phyloP scores from a whole-genome alignment of 495 filamentous ascomycete genomes.

The Rhypophila decipiens region DNA sequence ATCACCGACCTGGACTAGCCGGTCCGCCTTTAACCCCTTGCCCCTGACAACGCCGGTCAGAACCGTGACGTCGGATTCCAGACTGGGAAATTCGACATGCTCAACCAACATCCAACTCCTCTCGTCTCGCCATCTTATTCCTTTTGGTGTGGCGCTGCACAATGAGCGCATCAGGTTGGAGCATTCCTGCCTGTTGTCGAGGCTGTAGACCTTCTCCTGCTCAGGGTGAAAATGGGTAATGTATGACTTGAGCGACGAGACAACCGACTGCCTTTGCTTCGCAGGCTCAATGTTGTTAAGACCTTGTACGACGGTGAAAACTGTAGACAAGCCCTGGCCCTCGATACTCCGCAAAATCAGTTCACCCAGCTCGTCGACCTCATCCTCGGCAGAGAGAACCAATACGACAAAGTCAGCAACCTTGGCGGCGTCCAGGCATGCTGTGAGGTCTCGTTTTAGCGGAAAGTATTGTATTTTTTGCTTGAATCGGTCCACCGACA shows the following conservation, averaged over 20 bases:
- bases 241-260: slow-evolving; percentile 77
- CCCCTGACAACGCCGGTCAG: slow-evolving; percentile 87
- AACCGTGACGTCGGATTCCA: slow-evolving; percentile 50
- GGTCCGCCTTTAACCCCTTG: slow-evolving; percentile 78
- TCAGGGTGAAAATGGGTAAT: slow-evolving; percentile 89
- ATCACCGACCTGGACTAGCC: slow-evolving; percentile 84
- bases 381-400: slow-evolving; percentile 68
- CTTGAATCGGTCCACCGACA: slow-evolving; percentile 82
- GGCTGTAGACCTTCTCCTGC: slow-evolving; percentile 77
- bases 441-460: slow-evolving; percentile 61
- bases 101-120: slow-evolving; percentile 92
- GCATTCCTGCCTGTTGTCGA: slow-evolving; percentile 82
- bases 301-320: slow-evolving; percentile 72
- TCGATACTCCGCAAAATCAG: slow-evolving; percentile 77
- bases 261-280: slow-evolving; percentile 69
- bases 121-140: slow-evolving; percentile 87
- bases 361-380: slow-evolving; percentile 79
- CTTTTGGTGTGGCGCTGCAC: slow-evolving; percentile 86
- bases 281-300: slow-evolving; percentile 69
- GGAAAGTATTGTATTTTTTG: slow-evolving; percentile 83
- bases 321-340: slow-evolving; percentile 85
- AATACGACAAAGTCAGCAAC: slow-evolving; percentile 86
- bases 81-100: slow-evolving; percentile 61
- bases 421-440: slow-evolving; percentile 76
- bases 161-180: slow-evolving; percentile 82